These are phyloP conservation scores for Blastobotrys aristatus DNA, from an alignment of 1,139 yeast genomes.

Conservation along the genomic window DNA sequence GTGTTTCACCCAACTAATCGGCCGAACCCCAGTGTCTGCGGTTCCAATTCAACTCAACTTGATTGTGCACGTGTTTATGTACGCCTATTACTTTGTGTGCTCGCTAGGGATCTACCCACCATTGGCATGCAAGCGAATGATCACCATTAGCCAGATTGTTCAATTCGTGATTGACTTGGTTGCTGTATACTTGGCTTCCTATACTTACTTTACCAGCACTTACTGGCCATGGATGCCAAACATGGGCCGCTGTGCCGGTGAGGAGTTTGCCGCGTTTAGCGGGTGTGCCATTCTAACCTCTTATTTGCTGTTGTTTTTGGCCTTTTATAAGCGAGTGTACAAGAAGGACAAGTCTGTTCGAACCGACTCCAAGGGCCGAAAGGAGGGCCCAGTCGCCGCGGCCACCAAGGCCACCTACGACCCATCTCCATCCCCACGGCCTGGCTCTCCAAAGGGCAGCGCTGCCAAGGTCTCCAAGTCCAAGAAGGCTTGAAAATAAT, in stretches of 20 bases:
- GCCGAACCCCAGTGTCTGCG: slow-evolving; percentile 88
- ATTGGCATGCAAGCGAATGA: slow-evolving; percentile 51
- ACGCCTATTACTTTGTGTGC: slow-evolving; percentile 93
- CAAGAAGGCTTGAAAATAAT: neutral
- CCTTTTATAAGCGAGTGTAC: slow-evolving; percentile 88
- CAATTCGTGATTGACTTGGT: slow-evolving; percentile 87
- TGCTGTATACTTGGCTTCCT: slow-evolving; percentile 89
- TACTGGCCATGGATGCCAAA: slow-evolving; percentile 60
- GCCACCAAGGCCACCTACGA: slow-evolving; percentile 13
- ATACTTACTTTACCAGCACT: slow-evolving; percentile 42
- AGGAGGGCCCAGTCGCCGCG: slow-evolving; percentile 19
- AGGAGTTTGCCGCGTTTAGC: slow-evolving; percentile 84
- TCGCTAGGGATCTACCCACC: slow-evolving; percentile 65
- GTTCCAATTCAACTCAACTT: slow-evolving; percentile 86
- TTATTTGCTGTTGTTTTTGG: slow-evolving; percentile 84
- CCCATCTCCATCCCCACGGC: slow-evolving; percentile 11
- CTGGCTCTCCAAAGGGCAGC: slow-evolving; percentile 1
- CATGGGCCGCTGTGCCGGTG: slow-evolving; percentile 85
- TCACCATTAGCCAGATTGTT: slow-evolving; percentile 90
- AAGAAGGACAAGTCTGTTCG: slow-evolving; percentile 19
- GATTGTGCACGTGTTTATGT: slow-evolving; percentile 95
- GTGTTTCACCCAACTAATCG: slow-evolving; percentile 85
- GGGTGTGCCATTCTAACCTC: slow-evolving; percentile 89
- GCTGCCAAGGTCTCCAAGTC: neutral
- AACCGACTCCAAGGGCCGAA: slow-evolving; percentile 17